A percentile compares a stretch with the other conserved stretches of the same genome.
These are phyloP conservation scores for Aspergillus pseudoterreus DNA, from an alignment of 2,329 filamentous ascomycete species.

Conservation along the genomic window DNA sequence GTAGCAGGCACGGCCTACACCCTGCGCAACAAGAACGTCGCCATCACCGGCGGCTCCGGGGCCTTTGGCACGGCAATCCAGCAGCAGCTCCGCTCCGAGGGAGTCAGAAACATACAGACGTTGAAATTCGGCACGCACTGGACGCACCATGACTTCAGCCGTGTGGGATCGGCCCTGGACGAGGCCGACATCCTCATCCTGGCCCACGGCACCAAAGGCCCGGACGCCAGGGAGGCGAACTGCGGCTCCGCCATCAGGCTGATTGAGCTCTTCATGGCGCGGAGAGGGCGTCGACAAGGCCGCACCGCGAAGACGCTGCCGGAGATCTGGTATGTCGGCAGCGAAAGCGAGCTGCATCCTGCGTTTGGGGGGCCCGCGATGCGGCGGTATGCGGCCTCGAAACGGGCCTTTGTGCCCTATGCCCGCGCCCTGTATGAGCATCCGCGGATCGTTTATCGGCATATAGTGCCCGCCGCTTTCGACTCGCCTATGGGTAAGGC, in stretches of 20 bases:
- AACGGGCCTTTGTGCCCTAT: slow-evolving; percentile 13
- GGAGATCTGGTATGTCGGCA: slow-evolving; percentile 16
- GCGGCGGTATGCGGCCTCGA: slow-evolving; percentile 8
- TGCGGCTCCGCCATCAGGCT: slow-evolving; percentile 10
- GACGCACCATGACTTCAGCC: slow-evolving; percentile 9
- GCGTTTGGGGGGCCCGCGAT: slow-evolving; percentile 4
- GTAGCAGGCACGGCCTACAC: slow-evolving; percentile 16
- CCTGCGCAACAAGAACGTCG: slow-evolving; percentile 10
- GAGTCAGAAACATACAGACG: slow-evolving; percentile 7
- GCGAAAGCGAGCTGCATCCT: slow-evolving; percentile 12
- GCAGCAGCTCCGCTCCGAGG: slow-evolving; percentile 8
- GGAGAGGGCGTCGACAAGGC: not conserved
- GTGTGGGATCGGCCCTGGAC: not conserved
- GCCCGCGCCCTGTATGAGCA: slow-evolving; percentile 15
- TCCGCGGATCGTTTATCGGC: slow-evolving; percentile 12
- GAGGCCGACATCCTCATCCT: slow-evolving; percentile 14
- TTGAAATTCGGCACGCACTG: slow-evolving; percentile 10
- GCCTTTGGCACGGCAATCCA: slow-evolving; percentile 13
- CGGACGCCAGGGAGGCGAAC: slow-evolving; percentile 10
- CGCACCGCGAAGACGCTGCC: slow-evolving; percentile 7
- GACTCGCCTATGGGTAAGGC: slow-evolving; percentile 5
- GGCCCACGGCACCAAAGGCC: slow-evolving; percentile 9
- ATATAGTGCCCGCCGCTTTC: slow-evolving; percentile 14
- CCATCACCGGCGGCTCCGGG: slow-evolving; percentile 11
- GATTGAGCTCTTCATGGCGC: slow-evolving; percentile 9